Base-by-base conservation (phyloP, 2,329 filamentous ascomycete genomes). In the Ilyonectria destructans region DNA sequence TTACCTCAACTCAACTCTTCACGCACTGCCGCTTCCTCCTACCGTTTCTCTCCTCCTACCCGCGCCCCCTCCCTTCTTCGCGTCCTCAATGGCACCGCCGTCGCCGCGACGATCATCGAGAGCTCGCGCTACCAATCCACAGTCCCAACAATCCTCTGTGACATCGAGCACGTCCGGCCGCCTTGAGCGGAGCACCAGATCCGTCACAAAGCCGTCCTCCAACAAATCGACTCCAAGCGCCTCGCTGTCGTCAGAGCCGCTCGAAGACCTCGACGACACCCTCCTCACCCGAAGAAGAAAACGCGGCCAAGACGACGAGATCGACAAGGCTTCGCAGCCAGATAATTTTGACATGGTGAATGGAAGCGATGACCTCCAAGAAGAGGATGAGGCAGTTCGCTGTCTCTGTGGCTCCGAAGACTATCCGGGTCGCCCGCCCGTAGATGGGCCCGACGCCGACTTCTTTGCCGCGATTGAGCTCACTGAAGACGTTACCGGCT, bases 351-450 rank as follows among this genome's bases (percentile, higher is more conserved):
- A 86, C 54, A 89, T 89, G 85, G 80, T 79, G 49, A 90, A 91
- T 80, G 92, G 91, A 71, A 88, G 87, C 67, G 90, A 90, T 69
- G 91, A 94, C 64, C 88, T 92, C 56, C 93, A 94, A 67, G 81
- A 83, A 59, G 93, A 93, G 77, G 95, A 98, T 78, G 96, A 98
- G 84, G 91, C 96, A 63, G 97, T 97, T 78, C 91, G 96, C 74
- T 99, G 96, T 84, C 92, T 99, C 72, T 99, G 96, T 83, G 95
- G 95, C 75, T 91, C 93, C 75, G 94, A 97, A 78, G 96, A 99
- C 65, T 98, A 98, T 82, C 96, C 96, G 23, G 96, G 96, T 61
- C 93, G 91, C 76, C 89, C 92, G 66, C 88, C 89, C 64, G 87
- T 89, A 75, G 88, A 91, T 71, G 86, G 88, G 66, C 85, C 86